phyloP scores from a whole-genome alignment of 1,284 basidiomycete genomes.

The Fomitopsis palustris region DNA sequence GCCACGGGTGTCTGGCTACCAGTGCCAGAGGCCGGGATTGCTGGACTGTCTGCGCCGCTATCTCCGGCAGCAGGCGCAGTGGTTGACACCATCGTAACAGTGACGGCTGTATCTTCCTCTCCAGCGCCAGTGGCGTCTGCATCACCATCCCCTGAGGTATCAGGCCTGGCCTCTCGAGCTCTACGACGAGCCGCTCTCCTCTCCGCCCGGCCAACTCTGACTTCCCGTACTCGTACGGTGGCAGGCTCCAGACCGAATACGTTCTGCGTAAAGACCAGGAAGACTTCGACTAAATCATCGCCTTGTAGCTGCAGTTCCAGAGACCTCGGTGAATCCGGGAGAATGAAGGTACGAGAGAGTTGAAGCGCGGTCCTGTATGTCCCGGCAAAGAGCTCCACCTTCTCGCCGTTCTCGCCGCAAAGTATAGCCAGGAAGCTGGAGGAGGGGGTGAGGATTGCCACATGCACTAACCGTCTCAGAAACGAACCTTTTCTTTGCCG shows the following conservation, averaged over 20 bases:
- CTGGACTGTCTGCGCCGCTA: constrained; percentile 8
- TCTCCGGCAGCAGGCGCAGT: constrained; percentile 5
- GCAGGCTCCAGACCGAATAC: constrained; percentile 87
- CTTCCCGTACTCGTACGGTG: constrained; percentile 86
- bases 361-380: constrained; percentile 79
- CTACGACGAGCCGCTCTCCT: constrained; percentile 76
- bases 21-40: constrained; percentile 5
- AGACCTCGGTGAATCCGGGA: constrained; percentile 82
- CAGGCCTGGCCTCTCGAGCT: constrained; percentile 55
- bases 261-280: constrained; percentile 84
- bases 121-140: constrained; percentile 32
- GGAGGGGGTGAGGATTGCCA: neutral
- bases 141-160: constrained; percentile 47
- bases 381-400: constrained; percentile 86
- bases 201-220: constrained; percentile 82
- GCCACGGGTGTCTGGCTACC: constrained; percentile 14
- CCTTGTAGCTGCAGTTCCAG: constrained; percentile 87
- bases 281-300: constrained; percentile 85
- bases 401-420: constrained; percentile 89
- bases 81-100: constrained; percentile 52
- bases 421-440: constrained; percentile 83
- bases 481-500: constrained; percentile 75
- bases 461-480: neutral
- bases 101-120: constrained; percentile 61
- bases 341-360: constrained; percentile 80